These are phyloP conservation scores for Nakazawaea pomicola DNA, from an alignment of 805 yeast genomes.

Conservation along the genomic window DNA sequence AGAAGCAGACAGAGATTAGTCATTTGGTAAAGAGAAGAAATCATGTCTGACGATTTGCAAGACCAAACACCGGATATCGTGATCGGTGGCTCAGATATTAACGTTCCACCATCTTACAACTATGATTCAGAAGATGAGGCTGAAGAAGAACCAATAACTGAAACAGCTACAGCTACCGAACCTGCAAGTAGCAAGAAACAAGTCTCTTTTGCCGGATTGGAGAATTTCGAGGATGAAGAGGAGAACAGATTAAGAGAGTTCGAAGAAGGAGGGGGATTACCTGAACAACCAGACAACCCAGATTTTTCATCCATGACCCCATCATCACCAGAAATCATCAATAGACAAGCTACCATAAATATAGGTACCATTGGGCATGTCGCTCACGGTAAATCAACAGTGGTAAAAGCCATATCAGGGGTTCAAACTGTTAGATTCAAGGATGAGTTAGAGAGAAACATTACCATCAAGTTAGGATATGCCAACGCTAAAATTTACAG, in stretches of 20 bases:
- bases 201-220: constrained; percentile 77
- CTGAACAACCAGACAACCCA: constrained; percentile 90
- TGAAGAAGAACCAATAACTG: constrained; percentile 33
- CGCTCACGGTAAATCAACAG: constrained; percentile 93
- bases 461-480: constrained; percentile 96
- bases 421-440: constrained; percentile 99
- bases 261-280: constrained; percentile 97
- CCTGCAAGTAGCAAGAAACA: constrained; percentile 50
- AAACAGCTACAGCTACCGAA: constrained; percentile 27
- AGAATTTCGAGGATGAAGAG: constrained; percentile 58
- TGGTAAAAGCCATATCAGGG: constrained; percentile 94
- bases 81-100: constrained; percentile 50
- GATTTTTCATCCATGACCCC: constrained; percentile 82
- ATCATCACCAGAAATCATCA: constrained; percentile 89
- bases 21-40: background rate
- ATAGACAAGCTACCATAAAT: constrained; percentile 98
- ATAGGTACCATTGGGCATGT: constrained; percentile 97
- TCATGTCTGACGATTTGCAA: constrained; percentile 76
- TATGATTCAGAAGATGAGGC: constrained; percentile 27
- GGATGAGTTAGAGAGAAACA: constrained; percentile 98
- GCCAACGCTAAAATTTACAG: constrained; percentile 98
- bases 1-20: too few relatives aligned
- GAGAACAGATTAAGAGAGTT: constrained; percentile 80
- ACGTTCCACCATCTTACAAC: constrained; percentile 27
- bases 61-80: constrained; percentile 83